phyloP scores from a whole-genome alignment of 345 rosid species.

The Lagerstroemia speciosa region DNA sequence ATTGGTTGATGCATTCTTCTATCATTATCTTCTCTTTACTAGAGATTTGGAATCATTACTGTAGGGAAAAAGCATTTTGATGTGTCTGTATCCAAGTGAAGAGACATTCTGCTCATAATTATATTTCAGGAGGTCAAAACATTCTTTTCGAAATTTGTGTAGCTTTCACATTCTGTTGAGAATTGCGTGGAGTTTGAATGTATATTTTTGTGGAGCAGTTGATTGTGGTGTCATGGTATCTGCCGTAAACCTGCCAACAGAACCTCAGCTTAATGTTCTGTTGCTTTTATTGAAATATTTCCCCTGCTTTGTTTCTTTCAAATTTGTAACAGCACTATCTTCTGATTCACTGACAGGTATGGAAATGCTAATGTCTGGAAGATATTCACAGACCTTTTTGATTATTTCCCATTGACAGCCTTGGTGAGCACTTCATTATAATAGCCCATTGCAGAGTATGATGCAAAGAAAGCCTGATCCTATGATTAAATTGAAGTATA shows the following conservation, averaged over 20 bases:
- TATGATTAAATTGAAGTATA: background rate
- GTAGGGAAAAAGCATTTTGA: no score
- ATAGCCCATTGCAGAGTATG: background rate
- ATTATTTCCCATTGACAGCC: conserved; percentile 95
- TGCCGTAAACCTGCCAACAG: background rate
- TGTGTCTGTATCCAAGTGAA: no score
- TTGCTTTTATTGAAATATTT: no score
- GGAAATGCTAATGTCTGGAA: conserved; percentile 99
- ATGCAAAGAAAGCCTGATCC: background rate
- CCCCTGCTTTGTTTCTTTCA: background rate
- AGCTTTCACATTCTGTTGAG: background rate
- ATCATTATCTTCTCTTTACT: background rate
- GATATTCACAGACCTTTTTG: conserved; percentile 93
- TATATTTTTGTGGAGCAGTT: background rate
- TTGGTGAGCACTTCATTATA: conserved; percentile 49
- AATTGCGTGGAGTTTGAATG: background rate
- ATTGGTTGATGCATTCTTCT: background rate
- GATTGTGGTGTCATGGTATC: background rate
- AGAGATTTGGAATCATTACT: background rate
- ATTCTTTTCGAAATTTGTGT: background rate
- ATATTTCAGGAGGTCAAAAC: background rate
- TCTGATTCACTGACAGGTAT: conserved; percentile 49
- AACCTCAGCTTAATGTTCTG: background rate
- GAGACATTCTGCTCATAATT: background rate
- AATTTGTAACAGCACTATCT: conserved; percentile 4